Evolutionary conservation across 2,329 filamentous ascomycete genomes (phyloP).

Genomic region (Chrysosporium keratinophilum): DNA sequence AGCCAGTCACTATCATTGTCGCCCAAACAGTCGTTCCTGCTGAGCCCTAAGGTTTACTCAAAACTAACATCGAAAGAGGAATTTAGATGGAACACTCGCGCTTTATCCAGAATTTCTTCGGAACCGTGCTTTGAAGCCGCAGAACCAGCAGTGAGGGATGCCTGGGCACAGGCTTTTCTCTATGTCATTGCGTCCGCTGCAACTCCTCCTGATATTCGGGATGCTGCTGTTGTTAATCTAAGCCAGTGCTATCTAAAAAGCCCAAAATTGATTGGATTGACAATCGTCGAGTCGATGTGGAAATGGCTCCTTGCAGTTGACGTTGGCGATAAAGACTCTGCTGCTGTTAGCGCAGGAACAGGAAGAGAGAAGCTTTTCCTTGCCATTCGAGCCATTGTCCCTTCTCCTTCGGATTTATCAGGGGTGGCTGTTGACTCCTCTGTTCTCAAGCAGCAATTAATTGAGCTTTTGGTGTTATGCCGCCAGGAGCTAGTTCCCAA

Average conservation of each 20-base stretch:
- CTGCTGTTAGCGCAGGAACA: slow-evolving; percentile 55
- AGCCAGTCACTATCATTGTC: slow-evolving; percentile 57
- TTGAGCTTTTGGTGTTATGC: slow-evolving; percentile 66
- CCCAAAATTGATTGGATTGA: slow-evolving; percentile 48
- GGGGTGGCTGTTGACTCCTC: slow-evolving; percentile 37
- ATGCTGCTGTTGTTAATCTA: slow-evolving; percentile 52
- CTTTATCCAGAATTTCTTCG: slow-evolving; percentile 53
- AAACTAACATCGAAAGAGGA: slow-evolving; percentile 69
- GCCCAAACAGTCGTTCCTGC: slow-evolving; percentile 78
- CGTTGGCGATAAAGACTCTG: slow-evolving; percentile 64
- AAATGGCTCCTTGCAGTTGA: slow-evolving; percentile 61
- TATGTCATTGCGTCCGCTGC: slow-evolving; percentile 58
- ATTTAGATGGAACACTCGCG: slow-evolving; percentile 62
- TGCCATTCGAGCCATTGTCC: slow-evolving; percentile 40
- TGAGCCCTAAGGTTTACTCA: slow-evolving; percentile 74
- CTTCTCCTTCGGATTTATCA: slow-evolving; percentile 22
- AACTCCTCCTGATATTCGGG: slow-evolving; percentile 53
- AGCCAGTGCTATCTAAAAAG: slow-evolving; percentile 54
- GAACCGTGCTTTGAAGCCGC: slow-evolving; percentile 44
- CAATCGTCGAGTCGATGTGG: slow-evolving; percentile 67
- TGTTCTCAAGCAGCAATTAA: slow-evolving; percentile 58
- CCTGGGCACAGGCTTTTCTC: slow-evolving; percentile 81
- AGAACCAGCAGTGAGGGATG: slow-evolving; percentile 42
- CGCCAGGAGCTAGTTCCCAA: slow-evolving; percentile 66
- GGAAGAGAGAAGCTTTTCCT: slow-evolving; percentile 54